phyloP scores from a whole-genome alignment of 306 rosid species.

The Gleditsia sinensis region DNA sequence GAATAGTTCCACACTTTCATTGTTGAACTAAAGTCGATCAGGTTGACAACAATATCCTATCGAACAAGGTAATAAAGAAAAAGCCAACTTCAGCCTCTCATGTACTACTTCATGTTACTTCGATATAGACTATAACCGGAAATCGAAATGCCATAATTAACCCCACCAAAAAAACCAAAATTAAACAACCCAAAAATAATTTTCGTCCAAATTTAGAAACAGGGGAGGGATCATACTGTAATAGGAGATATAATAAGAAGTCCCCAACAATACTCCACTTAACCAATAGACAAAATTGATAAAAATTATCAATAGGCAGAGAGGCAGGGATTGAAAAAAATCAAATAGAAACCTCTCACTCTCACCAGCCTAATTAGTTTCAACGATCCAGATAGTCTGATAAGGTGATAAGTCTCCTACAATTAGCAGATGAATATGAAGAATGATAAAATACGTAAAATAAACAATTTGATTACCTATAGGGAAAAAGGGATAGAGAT shows the following conservation, averaged over 20 bases:
- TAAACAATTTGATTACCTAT: not conserved
- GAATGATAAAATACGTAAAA: not conserved
- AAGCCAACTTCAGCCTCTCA: no score
- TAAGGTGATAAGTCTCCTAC: constrained; percentile 18
- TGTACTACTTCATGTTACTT: constrained; percentile 5
- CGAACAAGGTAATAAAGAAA: constrained; percentile 5
- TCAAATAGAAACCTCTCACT: constrained; percentile 10
- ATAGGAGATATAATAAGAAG: not conserved
- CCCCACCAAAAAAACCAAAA: constrained; percentile 1
- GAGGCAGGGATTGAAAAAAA: not conserved
- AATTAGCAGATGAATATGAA: not conserved
- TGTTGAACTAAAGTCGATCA: not conserved
- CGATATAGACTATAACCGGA: not conserved
- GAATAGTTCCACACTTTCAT: constrained; percentile 18
- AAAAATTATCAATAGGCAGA: not conserved
- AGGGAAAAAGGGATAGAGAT: not conserved
- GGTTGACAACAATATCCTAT: not conserved
- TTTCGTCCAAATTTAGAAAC: constrained; percentile 7
- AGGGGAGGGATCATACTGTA: not conserved
- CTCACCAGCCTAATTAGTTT: constrained; percentile 24
- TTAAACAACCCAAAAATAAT: not conserved
- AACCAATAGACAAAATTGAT: not conserved
- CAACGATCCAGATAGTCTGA: constrained; percentile 9
- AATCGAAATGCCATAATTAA: constrained; percentile 7
- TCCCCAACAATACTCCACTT: not conserved